Conservation (phyloP, 371 early-diverging fungal genomes). For the Mucor irregularis region DNA sequence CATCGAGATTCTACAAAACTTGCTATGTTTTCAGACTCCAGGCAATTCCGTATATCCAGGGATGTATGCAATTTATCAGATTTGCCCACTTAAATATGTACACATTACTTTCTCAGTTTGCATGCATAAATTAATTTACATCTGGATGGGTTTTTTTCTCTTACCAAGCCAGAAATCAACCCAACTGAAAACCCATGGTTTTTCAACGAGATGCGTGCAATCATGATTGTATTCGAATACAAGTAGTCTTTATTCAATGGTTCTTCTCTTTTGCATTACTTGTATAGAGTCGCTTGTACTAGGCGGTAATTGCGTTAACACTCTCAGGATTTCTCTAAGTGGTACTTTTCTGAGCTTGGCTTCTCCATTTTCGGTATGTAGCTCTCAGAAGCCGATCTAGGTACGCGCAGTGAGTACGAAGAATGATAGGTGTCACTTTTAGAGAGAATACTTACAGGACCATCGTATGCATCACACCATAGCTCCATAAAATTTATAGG, state of each 20-base stretch:
- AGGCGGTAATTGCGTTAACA: too few species aligned
- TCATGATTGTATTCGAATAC: neutral
- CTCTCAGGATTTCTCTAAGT: too few species aligned
- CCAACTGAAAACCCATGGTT: constrained; percentile 10
- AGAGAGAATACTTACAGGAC: neutral
- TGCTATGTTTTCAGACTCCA: too few species aligned
- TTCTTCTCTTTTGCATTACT: constrained; percentile 1
- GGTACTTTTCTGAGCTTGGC: constrained; percentile 4
- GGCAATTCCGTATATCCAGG: too few species aligned
- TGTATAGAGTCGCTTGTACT: too few species aligned
- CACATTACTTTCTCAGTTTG: too few species aligned
- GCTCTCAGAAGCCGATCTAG: constrained; percentile 3
- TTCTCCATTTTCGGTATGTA: constrained; percentile 4
- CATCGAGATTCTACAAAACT: too few species aligned
- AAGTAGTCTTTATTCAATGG: constrained; percentile 8
- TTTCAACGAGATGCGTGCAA: constrained; percentile 5
- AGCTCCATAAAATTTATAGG: constrained; percentile 13
- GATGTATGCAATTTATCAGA: constrained; percentile 3
- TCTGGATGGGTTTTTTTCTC: too few species aligned
- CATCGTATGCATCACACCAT: constrained; percentile 8
- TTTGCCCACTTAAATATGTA: neutral
- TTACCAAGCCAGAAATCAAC: constrained; percentile 5
- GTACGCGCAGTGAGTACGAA: too few species aligned
- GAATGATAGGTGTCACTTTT: neutral
- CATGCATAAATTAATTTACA: neutral